Evolutionary conservation across 2,329 filamentous ascomycete species (phyloP), one percentile per base, ranked within the genome.

Genomic region (Xylogone sp.): DNA sequence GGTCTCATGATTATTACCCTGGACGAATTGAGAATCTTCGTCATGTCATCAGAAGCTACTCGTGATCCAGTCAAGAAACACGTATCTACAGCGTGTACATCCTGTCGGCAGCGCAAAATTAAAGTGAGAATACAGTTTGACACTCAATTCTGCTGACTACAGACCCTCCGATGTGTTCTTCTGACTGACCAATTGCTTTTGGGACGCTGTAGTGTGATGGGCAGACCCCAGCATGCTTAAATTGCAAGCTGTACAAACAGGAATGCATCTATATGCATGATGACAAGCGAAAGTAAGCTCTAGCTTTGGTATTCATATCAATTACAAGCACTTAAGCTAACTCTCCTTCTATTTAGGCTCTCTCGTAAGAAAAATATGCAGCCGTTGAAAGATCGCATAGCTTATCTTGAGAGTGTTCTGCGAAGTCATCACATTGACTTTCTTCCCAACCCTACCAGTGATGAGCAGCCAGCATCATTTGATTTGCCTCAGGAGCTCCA

Each of bases 221-320:
- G 9, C 27, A 48, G 22, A 21, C n/a, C 16, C 46, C 46, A 42
- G 13, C 29, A 19, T 48, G 46, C 22, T 48, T 39, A 20, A 48
- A 42, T 42, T 48, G 46, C 31, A 48, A 21, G 18, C 21, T 48
- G 27, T 48, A 48, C 27, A 42, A 48, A 9, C 46, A 48, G 16
- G n/a, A 39, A 27, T 48, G 46, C 21, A 20, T 42, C 21, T 48
- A 48, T 22, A 42, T 21, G 16, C 46, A 42, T 27, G 20, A 20
- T 16, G 46, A 48, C 21, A 42, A 42, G 27, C 18, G 46, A 20
- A 48, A 27, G 46, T 48, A 20, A 46, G 21, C 16, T 29, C 20
- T 13, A n/a, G 18, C 22, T 24, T 39, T 29, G 2, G 5, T 29
- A 8, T 46, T 21, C 21, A 9, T 16, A n/a, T 5, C n/a, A 39